Percentiles rank a stretch among this genome's conserved stretches.
These are phyloP conservation scores for Tolypocladium ophioglossoides DNA, from an alignment of 2,329 filamentous ascomycete species.

Conservation along the genomic window DNA sequence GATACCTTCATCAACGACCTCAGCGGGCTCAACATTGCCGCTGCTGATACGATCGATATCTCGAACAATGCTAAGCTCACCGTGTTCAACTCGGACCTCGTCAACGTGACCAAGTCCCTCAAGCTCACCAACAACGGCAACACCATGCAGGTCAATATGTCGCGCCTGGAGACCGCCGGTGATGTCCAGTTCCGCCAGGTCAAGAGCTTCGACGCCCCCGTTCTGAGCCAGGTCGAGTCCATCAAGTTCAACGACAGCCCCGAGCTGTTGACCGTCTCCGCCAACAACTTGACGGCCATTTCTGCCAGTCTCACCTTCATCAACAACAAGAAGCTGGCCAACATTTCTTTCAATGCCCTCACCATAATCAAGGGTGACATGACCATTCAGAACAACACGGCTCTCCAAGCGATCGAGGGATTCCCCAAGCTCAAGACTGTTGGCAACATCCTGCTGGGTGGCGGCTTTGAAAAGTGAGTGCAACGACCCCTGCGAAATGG, in stretches of 20 bases:
- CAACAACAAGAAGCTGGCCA: conserved; percentile 52
- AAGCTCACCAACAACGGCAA: conserved; percentile 73
- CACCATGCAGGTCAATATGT: conserved; percentile 60
- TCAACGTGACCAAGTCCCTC: conserved; percentile 60
- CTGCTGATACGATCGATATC: conserved; percentile 65
- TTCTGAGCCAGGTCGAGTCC: conserved; percentile 56
- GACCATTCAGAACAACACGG: conserved; percentile 84
- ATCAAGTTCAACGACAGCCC: conserved; percentile 75
- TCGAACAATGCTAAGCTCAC: conserved; percentile 82
- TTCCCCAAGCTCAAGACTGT: conserved; percentile 61
- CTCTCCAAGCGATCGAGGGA: conserved; percentile 51
- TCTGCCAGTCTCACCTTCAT: conserved; percentile 48
- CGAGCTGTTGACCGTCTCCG: conserved; percentile 57
- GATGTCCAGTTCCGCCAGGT: conserved; percentile 58
- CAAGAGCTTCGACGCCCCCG: conserved; percentile 61
- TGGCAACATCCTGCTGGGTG: conserved; percentile 77
- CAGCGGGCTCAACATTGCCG: conserved; percentile 67
- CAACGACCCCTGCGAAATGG: neutral
- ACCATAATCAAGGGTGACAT: conserved; percentile 65
- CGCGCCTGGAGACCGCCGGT: conserved; percentile 56
- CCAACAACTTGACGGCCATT: conserved; percentile 45
- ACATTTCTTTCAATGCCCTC: conserved; percentile 66
- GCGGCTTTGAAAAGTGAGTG: conserved; percentile 73
- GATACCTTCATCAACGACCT: conserved; percentile 78
- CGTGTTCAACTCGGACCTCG: conserved; percentile 65